These are phyloP conservation scores for Cordyceps tenuipes DNA, from an alignment of 2,329 filamentous ascomycete genomes.

Conservation along the genomic window DNA sequence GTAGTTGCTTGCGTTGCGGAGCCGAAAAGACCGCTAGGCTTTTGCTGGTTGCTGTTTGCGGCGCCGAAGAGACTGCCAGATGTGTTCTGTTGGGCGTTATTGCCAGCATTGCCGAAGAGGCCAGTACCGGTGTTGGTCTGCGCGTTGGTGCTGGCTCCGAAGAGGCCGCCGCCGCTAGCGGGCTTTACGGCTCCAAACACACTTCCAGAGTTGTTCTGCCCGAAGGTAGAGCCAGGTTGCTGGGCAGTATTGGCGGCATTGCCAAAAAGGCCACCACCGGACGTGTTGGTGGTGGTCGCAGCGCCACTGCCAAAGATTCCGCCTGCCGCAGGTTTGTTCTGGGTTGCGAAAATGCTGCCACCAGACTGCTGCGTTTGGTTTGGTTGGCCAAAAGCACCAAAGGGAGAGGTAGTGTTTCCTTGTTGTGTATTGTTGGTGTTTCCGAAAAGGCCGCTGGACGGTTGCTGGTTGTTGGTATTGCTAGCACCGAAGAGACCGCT, in stretches of 20 bases:
- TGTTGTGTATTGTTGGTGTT: constrained; percentile 20
- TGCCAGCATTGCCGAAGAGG: constrained; percentile 36
- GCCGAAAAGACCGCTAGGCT: constrained; percentile 45
- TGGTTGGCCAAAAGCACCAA: constrained; percentile 13
- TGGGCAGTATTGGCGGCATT: constrained; percentile 24
- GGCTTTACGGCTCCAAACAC: constrained; percentile 32
- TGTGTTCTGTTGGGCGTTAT: constrained; percentile 26
- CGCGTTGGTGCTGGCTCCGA: constrained; percentile 28
- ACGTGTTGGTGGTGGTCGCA: constrained; percentile 32
- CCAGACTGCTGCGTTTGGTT: constrained; percentile 13
- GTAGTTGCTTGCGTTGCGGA: constrained; percentile 33
- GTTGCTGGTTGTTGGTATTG: neutral
- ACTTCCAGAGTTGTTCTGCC: constrained; percentile 22
- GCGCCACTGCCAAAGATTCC: constrained; percentile 32
- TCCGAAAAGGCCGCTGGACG: constrained; percentile 27
- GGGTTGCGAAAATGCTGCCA: constrained; percentile 34
- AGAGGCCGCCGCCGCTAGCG: constrained; percentile 30
- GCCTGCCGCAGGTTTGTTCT: constrained; percentile 18
- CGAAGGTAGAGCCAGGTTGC: constrained; percentile 5
- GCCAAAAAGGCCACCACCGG: constrained; percentile 32
- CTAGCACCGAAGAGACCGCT: constrained; percentile 29
- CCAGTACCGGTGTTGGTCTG: constrained; percentile 28
- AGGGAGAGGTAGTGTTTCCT: constrained; percentile 15
- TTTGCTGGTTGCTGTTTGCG: constrained; percentile 29
- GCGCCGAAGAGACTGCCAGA: constrained; percentile 44